Evolutionary conservation across 208 protist genomes (phyloP).

Genomic region (Novymonas esmeraldas): DNA sequence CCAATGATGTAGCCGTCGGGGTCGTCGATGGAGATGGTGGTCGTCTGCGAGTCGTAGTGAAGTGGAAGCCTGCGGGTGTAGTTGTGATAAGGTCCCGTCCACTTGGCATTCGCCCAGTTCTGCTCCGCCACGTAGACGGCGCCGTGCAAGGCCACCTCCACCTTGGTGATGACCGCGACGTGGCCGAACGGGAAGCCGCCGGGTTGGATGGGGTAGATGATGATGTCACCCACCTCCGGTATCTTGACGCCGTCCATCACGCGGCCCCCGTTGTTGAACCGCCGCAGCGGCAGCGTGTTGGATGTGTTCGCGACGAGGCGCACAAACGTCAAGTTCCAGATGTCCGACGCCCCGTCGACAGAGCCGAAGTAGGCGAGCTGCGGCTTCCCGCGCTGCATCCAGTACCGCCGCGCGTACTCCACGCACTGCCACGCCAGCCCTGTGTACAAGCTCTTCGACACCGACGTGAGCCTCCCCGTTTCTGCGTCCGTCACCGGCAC

Average conservation of each 20-base stretch:
- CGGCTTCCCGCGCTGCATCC: slow-evolving; percentile 63
- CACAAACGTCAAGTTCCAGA: slow-evolving; percentile 54
- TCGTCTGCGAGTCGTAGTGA: slow-evolving; percentile 1
- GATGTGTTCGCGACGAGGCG: slow-evolving; percentile 41
- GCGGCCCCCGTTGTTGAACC: slow-evolving; percentile 41
- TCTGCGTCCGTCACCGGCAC: background rate
- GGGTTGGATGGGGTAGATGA: slow-evolving; percentile 59
- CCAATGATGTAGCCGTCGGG: slow-evolving; percentile 23
- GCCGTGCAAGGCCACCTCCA: slow-evolving; percentile 20
- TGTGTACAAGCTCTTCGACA: slow-evolving; percentile 8
- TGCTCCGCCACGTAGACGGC: slow-evolving; percentile 76
- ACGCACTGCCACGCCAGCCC: slow-evolving; percentile 88
- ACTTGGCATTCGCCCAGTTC: slow-evolving; percentile 75
- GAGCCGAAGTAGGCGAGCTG: slow-evolving; percentile 54
- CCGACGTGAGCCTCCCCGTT: background rate
- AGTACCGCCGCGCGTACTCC: slow-evolving; percentile 87
- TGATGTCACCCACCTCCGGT: slow-evolving; percentile 49
- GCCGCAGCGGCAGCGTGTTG: slow-evolving; percentile 37
- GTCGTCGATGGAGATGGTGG: slow-evolving; percentile 23
- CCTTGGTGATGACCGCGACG: slow-evolving; percentile 71
- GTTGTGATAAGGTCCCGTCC: slow-evolving; percentile 66
- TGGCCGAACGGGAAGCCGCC: slow-evolving; percentile 66
- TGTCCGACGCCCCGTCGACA: slow-evolving; percentile 68
- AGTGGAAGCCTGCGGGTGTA: slow-evolving; percentile 38
- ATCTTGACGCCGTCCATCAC: slow-evolving; percentile 22